phyloP scores from a whole-genome alignment of 495 filamentous ascomycete genomes.

The Glonium stellatum region DNA sequence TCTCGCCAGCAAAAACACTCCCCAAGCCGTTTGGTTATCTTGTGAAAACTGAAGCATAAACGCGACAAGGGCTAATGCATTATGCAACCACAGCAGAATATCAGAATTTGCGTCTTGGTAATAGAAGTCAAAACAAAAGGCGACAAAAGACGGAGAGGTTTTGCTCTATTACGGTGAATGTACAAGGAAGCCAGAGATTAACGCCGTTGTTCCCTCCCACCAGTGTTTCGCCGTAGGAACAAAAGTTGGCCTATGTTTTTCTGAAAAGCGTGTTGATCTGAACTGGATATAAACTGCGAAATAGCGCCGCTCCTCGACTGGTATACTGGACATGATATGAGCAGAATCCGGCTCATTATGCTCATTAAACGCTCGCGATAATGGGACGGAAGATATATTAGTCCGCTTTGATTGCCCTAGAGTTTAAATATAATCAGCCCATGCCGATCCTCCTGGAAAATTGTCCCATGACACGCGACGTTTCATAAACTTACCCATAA shows the following conservation, averaged over 20 bases:
- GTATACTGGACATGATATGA: neutral
- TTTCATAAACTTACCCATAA: constrained; percentile 47
- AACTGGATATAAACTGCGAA: neutral
- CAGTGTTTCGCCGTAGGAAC: neutral
- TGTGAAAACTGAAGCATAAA: too few species aligned
- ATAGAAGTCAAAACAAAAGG: too few species aligned
- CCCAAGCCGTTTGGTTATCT: too few species aligned
- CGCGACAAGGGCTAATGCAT: too few species aligned
- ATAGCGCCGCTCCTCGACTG: neutral
- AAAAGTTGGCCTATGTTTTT: neutral
- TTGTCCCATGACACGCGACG: neutral
- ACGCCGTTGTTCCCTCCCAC: neutral
- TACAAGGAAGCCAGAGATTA: neutral
- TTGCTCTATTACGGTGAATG: too few species aligned
- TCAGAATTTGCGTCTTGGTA: too few species aligned
- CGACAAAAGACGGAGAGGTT: too few species aligned
- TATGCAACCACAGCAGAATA: too few species aligned
- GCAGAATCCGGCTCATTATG: neutral
- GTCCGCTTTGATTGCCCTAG: constrained; percentile 2
- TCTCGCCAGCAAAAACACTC: too few species aligned
- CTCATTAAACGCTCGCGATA: neutral
- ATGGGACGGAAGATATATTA: neutral
- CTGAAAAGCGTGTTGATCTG: neutral
- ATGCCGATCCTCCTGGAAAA: neutral
- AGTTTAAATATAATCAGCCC: neutral